Evolutionary conservation across 2,329 filamentous ascomycete genomes (phyloP), one percentile per base, ranked within the genome.

Genomic region (Fusarium poae): DNA sequence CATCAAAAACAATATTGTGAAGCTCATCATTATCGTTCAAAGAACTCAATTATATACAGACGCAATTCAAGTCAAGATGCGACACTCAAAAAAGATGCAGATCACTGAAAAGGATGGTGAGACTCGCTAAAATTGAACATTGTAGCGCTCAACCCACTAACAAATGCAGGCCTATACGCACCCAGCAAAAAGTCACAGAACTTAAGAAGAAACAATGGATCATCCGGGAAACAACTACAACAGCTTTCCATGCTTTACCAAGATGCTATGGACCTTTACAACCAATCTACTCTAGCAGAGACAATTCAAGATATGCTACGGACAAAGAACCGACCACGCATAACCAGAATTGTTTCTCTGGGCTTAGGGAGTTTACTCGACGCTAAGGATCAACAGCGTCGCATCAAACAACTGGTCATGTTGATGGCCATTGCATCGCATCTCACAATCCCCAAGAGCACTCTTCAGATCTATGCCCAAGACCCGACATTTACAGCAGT

Each of bases 361-460:
- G 71, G 71, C 5, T 39, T 73, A 20, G 71, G 71, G 32, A 73
- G 69, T 15, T 32, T 73, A 5, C 25, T 62, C 2, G 57, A 68
- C 40, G 58, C 70, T 7, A 74, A 70, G 16, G 68, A 74, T 42
- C 72, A 74, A 27, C 55, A 57, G 23, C 72, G 72, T 16, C 65
- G 72, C 11, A 64, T 74, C 1, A 74, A 74, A 32, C 72, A 74
- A 49, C 57, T 74, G 6, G 72, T 70, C 4, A 59, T 74, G 25
- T 65, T 74, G 5, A 54, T 70, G 44, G 58, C 60, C 5, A 63
- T 74, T 20, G 58, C 68, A 13, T 71, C 69, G 7, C 62, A 70
- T 23, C 43, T 73, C 4, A 30, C 40, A 11, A 13, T 58, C 21
- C 40, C 57, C 2, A 34, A 62, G 25, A n/a, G 3, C 0, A 8